Conservation (phyloP, 2,329 filamentous ascomycete species). For the Conoideocrella luteorostrata region DNA sequence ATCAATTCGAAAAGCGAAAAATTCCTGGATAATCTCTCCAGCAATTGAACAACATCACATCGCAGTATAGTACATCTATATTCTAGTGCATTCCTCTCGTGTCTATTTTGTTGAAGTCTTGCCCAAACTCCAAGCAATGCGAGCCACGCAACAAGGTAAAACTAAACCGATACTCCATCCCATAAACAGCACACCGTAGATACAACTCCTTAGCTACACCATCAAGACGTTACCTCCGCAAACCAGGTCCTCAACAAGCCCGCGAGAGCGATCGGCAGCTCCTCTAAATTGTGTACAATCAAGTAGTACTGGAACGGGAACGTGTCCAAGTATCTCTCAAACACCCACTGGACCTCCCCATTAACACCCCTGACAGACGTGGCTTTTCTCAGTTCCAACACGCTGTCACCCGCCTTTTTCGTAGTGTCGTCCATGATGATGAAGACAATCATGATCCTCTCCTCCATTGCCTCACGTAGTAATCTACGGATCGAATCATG, state of each 20-base stretch:
- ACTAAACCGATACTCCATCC: constrained; percentile 2
- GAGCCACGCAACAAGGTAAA: constrained; percentile 1
- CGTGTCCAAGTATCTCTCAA: constrained; percentile 86
- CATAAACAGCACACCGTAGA: too few relatives aligned
- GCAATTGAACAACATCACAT: too few relatives aligned
- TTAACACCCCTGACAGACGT: constrained; percentile 63
- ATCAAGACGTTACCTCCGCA: constrained; percentile 54
- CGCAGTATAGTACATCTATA: not conserved
- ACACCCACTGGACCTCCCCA: constrained; percentile 62
- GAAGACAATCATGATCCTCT: constrained; percentile 97
- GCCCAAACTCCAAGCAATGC: constrained; percentile 5
- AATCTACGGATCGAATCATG: constrained; percentile 78
- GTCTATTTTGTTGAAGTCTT: not conserved
- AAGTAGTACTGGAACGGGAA: constrained; percentile 98
- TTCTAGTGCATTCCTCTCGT: not conserved
- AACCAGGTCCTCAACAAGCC: constrained; percentile 95
- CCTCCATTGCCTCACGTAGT: constrained; percentile 81
- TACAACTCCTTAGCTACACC: not conserved
- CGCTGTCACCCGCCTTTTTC: constrained; percentile 51
- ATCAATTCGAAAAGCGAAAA: too few relatives aligned
- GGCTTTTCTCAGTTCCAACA: constrained; percentile 83
- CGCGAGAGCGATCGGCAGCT: constrained; percentile 82
- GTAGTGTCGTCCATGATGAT: constrained; percentile 76
- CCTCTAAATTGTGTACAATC: constrained; percentile 84
- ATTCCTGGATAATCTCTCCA: too few relatives aligned